Conservation (phyloP, 495 filamentous ascomycete genomes). For the Penicillium arizonense region DNA sequence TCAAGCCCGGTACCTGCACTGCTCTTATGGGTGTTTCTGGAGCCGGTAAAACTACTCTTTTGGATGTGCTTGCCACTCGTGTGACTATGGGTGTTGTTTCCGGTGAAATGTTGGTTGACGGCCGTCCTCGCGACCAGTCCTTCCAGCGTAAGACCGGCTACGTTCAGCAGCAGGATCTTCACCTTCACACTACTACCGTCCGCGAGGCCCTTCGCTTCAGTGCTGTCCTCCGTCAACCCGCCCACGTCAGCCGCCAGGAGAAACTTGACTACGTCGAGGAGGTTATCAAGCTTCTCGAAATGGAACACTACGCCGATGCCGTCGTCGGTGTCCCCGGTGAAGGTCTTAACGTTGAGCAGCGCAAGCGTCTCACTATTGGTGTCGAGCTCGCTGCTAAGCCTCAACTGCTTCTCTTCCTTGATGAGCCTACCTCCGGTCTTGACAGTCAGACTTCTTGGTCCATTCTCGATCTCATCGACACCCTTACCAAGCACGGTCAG, state of each 20-base stretch:
- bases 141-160: constrained; percentile 96
- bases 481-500: constrained; percentile 83
- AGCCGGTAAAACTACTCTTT: constrained; percentile 67
- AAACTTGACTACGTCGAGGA: constrained; percentile 89
- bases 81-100: constrained; percentile 51
- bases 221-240: constrained; percentile 81
- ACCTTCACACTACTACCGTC: constrained; percentile 81
- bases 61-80: constrained; percentile 60
- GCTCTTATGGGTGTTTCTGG: constrained; percentile 64
- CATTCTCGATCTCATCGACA: constrained; percentile 80
- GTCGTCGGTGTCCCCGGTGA: constrained; percentile 45
- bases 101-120: constrained; percentile 56
- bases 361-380: constrained; percentile 85
- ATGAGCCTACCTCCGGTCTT: constrained; percentile 87
- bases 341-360: constrained; percentile 86
- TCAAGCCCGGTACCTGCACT: constrained; percentile 65
- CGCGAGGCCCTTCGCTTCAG: constrained; percentile 81
- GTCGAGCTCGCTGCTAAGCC: constrained; percentile 91
- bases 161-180: constrained; percentile 94
- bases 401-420: constrained; percentile 79
- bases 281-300: constrained; percentile 89
- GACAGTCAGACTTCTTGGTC: constrained; percentile 92
- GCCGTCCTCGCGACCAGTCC: constrained; percentile 60
- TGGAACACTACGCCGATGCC: constrained; percentile 56
- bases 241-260: constrained; percentile 64